phyloP scores from a whole-genome alignment of 495 filamentous ascomycete species.

The Margaritispora aquatica region DNA sequence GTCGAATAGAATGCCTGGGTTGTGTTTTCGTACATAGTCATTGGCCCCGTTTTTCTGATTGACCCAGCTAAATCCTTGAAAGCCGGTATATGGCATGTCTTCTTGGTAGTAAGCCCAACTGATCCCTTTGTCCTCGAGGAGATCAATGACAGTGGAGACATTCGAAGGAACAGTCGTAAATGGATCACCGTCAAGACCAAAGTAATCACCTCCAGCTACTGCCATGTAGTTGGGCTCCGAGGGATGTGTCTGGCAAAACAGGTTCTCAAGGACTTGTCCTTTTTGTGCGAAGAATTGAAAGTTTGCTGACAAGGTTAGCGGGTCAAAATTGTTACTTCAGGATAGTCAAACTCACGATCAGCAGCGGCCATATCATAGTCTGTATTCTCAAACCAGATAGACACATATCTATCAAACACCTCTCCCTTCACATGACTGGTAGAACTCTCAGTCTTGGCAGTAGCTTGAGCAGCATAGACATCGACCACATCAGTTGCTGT shows the following conservation, averaged over 20 bases:
- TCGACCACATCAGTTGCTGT: conserved; percentile 19
- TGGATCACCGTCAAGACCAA: conserved; percentile 41
- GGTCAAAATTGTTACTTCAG: conserved; percentile 16
- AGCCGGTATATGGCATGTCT: conserved; percentile 62
- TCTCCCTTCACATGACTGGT: conserved; percentile 56
- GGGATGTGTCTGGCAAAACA: conserved; percentile 54
- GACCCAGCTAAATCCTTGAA: conserved; percentile 47
- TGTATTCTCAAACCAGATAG: conserved; percentile 72
- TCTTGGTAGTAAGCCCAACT: conserved; percentile 68
- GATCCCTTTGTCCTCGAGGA: conserved; percentile 65
- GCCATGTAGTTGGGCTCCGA: conserved; percentile 69
- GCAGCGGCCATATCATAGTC: conserved; percentile 41
- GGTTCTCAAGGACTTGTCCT: conserved; percentile 60
- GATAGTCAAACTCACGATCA: conserved; percentile 30
- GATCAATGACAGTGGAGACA: conserved; percentile 61
- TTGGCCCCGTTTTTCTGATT: conserved; percentile 51
- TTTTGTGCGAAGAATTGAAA: conserved; percentile 52
- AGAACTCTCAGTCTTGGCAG: conserved; percentile 39
- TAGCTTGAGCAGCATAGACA: conserved; percentile 27
- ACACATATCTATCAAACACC: conserved; percentile 60
- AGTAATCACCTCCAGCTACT: conserved; percentile 49
- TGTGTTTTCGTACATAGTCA: conserved; percentile 76
- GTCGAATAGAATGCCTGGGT: conserved; percentile 56
- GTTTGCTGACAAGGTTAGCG: conserved; percentile 29
- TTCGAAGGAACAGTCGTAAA: conserved; percentile 52